Percentiles rank a stretch among this genome's conserved stretches.
Conservation (phyloP, 2,329 filamentous ascomycete genomes). For the Apiospora saccharicola region DNA sequence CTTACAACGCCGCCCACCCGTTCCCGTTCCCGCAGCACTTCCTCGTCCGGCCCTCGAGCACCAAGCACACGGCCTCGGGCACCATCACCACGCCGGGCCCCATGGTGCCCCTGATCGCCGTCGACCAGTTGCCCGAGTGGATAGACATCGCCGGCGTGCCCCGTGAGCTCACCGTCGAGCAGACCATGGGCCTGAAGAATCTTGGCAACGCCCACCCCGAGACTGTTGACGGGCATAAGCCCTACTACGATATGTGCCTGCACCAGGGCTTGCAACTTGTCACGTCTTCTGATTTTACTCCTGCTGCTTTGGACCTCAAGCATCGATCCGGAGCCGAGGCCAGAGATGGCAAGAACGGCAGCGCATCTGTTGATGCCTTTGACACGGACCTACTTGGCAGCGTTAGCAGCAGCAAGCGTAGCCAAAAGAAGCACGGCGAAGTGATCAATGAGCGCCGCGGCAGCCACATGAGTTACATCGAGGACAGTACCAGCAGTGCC, state of each 20-base stretch:
- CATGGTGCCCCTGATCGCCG: constrained; percentile 61
- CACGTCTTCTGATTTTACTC: neutral
- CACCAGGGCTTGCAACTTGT: constrained; percentile 22
- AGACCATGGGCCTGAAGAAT: constrained; percentile 49
- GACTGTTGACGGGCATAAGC: constrained; percentile 31
- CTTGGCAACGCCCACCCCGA: constrained; percentile 41
- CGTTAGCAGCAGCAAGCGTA: neutral
- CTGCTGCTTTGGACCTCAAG: neutral
- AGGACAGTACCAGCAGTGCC: constrained; percentile 1
- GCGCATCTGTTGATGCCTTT: neutral
- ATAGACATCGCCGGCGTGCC: constrained; percentile 53
- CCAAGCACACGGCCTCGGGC: constrained; percentile 39
- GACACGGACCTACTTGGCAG: neutral
- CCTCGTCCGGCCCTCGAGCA: constrained; percentile 50
- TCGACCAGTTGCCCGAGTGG: constrained; percentile 59
- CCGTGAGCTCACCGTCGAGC: constrained; percentile 47
- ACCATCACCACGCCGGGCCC: constrained; percentile 38
- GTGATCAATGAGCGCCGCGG: neutral
- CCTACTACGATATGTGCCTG: constrained; percentile 39
- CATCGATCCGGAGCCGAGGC: neutral
- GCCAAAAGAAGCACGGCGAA: neutral
- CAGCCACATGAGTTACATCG: neutral
- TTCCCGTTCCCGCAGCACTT: constrained; percentile 48
- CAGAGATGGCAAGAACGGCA: neutral
- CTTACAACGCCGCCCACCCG: constrained; percentile 23